phyloP scores from a whole-genome alignment of 2,329 filamentous ascomycete species.

The Sarocladium brachiariae region DNA sequence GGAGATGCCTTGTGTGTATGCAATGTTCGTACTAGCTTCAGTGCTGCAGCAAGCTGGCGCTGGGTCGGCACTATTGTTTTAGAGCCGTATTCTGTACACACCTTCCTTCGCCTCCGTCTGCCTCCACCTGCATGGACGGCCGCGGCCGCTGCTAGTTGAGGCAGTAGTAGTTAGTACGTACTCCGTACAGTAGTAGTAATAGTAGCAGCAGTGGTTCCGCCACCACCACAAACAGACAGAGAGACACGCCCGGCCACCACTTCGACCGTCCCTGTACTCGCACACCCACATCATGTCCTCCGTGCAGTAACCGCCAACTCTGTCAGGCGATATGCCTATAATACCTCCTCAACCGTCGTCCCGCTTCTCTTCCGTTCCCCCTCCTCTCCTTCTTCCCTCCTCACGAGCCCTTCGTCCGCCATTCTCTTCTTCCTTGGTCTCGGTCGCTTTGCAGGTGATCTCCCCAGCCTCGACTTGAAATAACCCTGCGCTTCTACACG shows the following conservation, averaged over 20 bases:
- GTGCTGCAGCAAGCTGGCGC: slow-evolving; percentile 1
- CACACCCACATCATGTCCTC: slow-evolving; percentile 12
- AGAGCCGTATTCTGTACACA: background rate
- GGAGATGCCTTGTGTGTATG: no score
- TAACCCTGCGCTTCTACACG: slow-evolving; percentile 10
- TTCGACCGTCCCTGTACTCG: slow-evolving; percentile 13
- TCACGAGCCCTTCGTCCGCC: slow-evolving; percentile 51
- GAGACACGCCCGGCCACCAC: slow-evolving; percentile 1
- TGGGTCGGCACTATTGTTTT: slow-evolving; percentile 4
- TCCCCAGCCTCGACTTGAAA: slow-evolving; percentile 21
- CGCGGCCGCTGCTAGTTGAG: background rate
- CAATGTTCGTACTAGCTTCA: no score
- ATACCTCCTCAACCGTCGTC: slow-evolving; percentile 33
- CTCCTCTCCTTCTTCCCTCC: slow-evolving; percentile 34
- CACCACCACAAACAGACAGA: slow-evolving; percentile 9
- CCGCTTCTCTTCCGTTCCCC: slow-evolving; percentile 36
- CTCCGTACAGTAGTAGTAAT: no score
- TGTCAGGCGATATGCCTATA: slow-evolving; percentile 12
- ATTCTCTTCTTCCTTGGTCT: slow-evolving; percentile 50
- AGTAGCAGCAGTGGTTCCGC: background rate
- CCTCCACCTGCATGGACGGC: slow-evolving; percentile 1
- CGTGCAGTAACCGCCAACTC: no score
- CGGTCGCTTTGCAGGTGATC: slow-evolving; percentile 55
- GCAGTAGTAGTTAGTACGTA: no score
- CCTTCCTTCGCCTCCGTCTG: background rate